A percentile compares a stretch with the other conserved stretches of the same genome.
These are phyloP conservation scores for Saturnispora sanitii DNA, from an alignment of 805 yeast species.

Conservation along the genomic window DNA sequence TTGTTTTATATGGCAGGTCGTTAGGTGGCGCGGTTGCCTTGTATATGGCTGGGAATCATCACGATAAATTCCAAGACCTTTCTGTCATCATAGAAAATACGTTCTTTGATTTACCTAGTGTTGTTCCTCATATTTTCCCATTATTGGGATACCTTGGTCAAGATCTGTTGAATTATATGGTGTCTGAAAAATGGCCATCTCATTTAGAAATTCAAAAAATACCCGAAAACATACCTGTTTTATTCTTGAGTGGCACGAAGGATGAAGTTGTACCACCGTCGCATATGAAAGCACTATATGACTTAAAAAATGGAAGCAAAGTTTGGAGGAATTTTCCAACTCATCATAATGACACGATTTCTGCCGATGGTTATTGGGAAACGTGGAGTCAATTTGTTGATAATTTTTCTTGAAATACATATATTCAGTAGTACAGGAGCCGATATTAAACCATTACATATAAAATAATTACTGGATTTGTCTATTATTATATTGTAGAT, in stretches of 20 bases:
- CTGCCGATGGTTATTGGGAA: slow-evolving; percentile 73
- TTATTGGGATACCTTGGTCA: slow-evolving; percentile 40
- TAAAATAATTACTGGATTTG: not conserved
- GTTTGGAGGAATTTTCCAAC: slow-evolving; percentile 47
- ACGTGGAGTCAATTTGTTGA: slow-evolving; percentile 46
- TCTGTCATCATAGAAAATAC: slow-evolving; percentile 76
- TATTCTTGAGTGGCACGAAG: slow-evolving; percentile 59
- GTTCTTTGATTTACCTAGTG: slow-evolving; percentile 62
- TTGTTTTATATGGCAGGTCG: slow-evolving; percentile 78
- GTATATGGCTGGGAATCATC: slow-evolving; percentile 57
- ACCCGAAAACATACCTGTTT: slow-evolving; percentile 47
- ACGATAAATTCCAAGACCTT: slow-evolving; percentile 20
- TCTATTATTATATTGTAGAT: no score
- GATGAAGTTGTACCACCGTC: slow-evolving; percentile 91
- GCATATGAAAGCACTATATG: slow-evolving; percentile 58
- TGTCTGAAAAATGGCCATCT: slow-evolving; percentile 68
- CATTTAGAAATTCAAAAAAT: slow-evolving; percentile 47
- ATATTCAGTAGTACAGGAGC: not conserved
- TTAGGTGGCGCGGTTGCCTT: slow-evolving; percentile 93
- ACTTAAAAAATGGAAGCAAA: slow-evolving; percentile 37
- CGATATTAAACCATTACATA: no score
- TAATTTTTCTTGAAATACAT: not conserved
- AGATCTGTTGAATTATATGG: not conserved
- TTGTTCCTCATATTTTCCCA: slow-evolving; percentile 70
- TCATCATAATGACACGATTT: slow-evolving; percentile 75